These are phyloP conservation scores for Lachancea waltii DNA, from an alignment of 805 yeast genomes.

Conservation along the genomic window DNA sequence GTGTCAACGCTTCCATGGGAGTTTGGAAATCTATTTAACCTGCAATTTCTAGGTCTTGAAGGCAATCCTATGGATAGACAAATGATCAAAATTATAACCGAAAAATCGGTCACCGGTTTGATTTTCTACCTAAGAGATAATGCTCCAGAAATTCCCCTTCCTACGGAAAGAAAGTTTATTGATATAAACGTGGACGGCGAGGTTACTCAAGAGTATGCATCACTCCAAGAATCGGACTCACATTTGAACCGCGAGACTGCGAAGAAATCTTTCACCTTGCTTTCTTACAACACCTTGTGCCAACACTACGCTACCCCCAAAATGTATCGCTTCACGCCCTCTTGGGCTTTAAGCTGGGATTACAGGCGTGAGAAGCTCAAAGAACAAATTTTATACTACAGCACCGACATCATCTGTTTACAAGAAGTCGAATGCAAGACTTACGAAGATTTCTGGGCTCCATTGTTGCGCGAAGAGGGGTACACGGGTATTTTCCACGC, in stretches of 20 bases:
- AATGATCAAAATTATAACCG: constrained; percentile 60
- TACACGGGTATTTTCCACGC: constrained; percentile 78
- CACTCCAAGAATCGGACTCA: constrained; percentile 29
- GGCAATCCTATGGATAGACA: constrained; percentile 79
- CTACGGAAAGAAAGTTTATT: constrained; percentile 78
- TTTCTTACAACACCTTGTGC: constrained; percentile 88
- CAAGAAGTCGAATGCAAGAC: constrained; percentile 93
- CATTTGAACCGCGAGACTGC: constrained; percentile 19
- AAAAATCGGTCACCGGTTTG: constrained; percentile 78
- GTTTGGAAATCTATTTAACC: constrained; percentile 77
- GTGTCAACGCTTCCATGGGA: constrained; percentile 70
- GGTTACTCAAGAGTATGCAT: constrained; percentile 24
- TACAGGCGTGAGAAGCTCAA: constrained; percentile 73
- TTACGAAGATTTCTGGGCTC: constrained; percentile 81
- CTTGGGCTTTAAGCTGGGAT: constrained; percentile 96
- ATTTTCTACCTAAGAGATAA: constrained; percentile 76
- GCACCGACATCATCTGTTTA: constrained; percentile 77
- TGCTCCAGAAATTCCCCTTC: constrained; percentile 59
- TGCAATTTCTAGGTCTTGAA: constrained; percentile 85
- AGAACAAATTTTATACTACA: constrained; percentile 58
- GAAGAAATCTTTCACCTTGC: constrained; percentile 55
- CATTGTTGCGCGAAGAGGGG: constrained; percentile 63
- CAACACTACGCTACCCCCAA: constrained; percentile 92
- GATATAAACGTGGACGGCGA: constrained; percentile 74
- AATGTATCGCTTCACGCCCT: constrained; percentile 89